Evolutionary conservation across 768 basidiomycete genomes (phyloP), one percentile per base, ranked within the genome.

Genomic region (Lactifluus hygrophoroides): DNA sequence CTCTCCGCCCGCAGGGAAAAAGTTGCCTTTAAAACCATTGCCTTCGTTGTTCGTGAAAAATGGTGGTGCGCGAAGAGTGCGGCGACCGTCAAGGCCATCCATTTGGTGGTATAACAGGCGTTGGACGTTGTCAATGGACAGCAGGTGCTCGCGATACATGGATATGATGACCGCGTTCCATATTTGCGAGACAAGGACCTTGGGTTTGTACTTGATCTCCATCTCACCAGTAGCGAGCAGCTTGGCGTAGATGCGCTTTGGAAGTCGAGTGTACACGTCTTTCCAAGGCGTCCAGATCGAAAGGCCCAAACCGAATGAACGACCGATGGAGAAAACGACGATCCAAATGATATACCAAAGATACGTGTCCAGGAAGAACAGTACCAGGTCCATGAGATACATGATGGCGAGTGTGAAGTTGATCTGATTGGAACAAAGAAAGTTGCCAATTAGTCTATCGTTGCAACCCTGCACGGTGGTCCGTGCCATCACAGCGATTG

Each of bases 91-190:
- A 14, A 89, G 82, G 16, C 85, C 84, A 62, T 95, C 94, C 19
- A 93, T 88, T 73, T 99, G 96, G 70, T 99, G 96, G 69, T 99
- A 98, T 34, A 98, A 80, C 19, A 99, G 80, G 52, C 94, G 88
- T 70, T 99, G 96, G 46, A 99, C 96, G 67, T 99, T 94, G 66
- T 97, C 93, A 67, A 99, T 99, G 62, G 93, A 95, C 38, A 99
- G 78, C 49, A 99, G 77, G 74, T 99, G 96, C 68, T 99, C 96
- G 66, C 96, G 86, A 73, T 99, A 99, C 96, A 99, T 99, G 55
- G 95, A 98, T 62, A 99, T 99, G 72, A 99, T 95, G 73, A 98
- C 80, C 45, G 96, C 96, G 71, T 99, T 99, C 96, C 96, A 99
- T 30, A 99, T 87, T 74, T 99, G 96, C 19, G 94, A 97, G 40